phyloP scores from a whole-genome alignment of 495 filamentous ascomycete species.

The Terfezia claveryi region DNA sequence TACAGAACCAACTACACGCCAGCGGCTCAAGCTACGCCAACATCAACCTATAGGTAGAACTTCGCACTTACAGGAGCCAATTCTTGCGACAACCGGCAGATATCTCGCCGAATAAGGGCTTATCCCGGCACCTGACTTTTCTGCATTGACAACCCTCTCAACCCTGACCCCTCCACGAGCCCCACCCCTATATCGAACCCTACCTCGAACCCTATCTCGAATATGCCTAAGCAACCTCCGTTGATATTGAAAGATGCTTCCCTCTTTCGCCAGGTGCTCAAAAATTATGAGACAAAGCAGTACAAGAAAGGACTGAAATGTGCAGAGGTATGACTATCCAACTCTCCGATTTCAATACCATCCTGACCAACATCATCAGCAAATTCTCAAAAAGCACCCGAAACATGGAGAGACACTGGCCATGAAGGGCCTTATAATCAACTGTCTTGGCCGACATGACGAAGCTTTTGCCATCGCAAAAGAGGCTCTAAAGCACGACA shows the following conservation, averaged over 20 bases:
- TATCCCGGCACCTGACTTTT: too few species aligned
- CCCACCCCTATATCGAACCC: neutral
- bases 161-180: too few species aligned
- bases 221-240: constrained; percentile 49
- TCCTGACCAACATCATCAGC: constrained; percentile 28
- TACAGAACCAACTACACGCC: too few species aligned
- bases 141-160: too few species aligned
- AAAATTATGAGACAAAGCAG: constrained; percentile 91
- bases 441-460: constrained; percentile 65
- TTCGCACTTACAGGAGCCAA: too few species aligned
- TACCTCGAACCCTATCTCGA: neutral
- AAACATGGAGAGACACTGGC: constrained; percentile 96
- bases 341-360: neutral
- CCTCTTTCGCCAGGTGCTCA: constrained; percentile 82
- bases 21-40: too few species aligned
- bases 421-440: constrained; percentile 96
- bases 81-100: too few species aligned
- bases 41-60: too few species aligned
- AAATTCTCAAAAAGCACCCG: constrained; percentile 79
- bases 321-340: constrained; percentile 7
- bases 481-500: constrained; percentile 71
- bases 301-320: constrained; percentile 62
- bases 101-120: too few species aligned
- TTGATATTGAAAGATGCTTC: constrained; percentile 75
- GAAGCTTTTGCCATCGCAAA: constrained; percentile 89